These are phyloP conservation scores for Paecilomyces sp. DNA, from an alignment of 2,329 filamentous ascomycete genomes.

Conservation along the genomic window DNA sequence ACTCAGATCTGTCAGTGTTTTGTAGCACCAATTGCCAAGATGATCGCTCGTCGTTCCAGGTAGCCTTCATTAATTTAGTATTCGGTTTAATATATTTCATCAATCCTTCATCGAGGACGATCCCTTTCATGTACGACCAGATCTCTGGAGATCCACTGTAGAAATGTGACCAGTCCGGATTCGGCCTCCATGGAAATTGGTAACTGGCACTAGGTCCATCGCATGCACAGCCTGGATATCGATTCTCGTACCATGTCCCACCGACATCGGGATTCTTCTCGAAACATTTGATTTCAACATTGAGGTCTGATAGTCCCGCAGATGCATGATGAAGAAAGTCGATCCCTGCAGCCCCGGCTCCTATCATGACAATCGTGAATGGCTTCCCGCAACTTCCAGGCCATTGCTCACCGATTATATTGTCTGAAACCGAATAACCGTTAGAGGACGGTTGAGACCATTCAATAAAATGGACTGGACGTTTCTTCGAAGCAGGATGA, in stretches of 20 bases:
- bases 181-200: slow-evolving; percentile 24
- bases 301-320: slow-evolving; percentile 2
- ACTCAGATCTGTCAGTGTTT: slow-evolving; percentile 1
- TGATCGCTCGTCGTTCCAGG: slow-evolving; percentile 4
- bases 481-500: background rate
- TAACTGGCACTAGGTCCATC: slow-evolving; percentile 25
- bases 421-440: background rate
- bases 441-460: background rate
- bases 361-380: slow-evolving; percentile 12
- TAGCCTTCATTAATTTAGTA: slow-evolving; percentile 8
- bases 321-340: slow-evolving; percentile 12
- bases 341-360: slow-evolving; percentile 11
- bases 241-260: slow-evolving; percentile 25
- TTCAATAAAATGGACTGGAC: slow-evolving; percentile 1
- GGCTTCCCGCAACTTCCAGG: background rate
- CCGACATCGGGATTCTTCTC: slow-evolving; percentile 6
- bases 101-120: background rate
- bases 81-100: slow-evolving; percentile 7
- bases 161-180: slow-evolving; percentile 10
- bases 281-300: slow-evolving; percentile 1
- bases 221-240: slow-evolving; percentile 25
- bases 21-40: slow-evolving; percentile 9
- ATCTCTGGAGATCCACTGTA: slow-evolving; percentile 5
- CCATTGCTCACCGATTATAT: no score
- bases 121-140: slow-evolving; percentile 2